Percentiles rank a stretch among this genome's conserved stretches.
These are phyloP conservation scores for Clavaria fumosa DNA, from an alignment of 768 basidiomycete genomes.

Conservation along the genomic window DNA sequence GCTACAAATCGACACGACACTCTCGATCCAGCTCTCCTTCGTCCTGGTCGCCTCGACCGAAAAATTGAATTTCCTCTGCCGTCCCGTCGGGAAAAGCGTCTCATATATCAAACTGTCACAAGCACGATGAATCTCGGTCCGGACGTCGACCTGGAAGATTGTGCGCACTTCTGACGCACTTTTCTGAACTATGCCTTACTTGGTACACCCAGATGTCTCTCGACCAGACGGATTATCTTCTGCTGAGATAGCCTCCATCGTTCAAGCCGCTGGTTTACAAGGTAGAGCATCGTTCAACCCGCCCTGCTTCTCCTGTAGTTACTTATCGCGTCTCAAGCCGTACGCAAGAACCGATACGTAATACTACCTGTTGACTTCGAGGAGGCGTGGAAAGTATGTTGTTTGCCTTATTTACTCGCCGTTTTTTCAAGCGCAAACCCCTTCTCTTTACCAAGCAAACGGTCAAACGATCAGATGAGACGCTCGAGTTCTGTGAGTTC, in stretches of 20 bases:
- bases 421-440: slow-evolving; percentile 20
- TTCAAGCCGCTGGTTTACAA: slow-evolving; percentile 94
- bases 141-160: slow-evolving; percentile 97
- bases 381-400: slow-evolving; percentile 96
- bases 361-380: slow-evolving; percentile 96
- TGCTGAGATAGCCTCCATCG: slow-evolving; percentile 90
- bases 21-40: slow-evolving; percentile 89
- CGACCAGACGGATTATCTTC: slow-evolving; percentile 91
- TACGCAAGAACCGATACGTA: slow-evolving; percentile 95
- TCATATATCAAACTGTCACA: slow-evolving; percentile 97
- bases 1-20: slow-evolving; percentile 98
- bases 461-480: slow-evolving; percentile 93
- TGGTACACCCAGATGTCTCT: slow-evolving; percentile 59
- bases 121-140: slow-evolving; percentile 95
- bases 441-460: slow-evolving; percentile 54
- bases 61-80: slow-evolving; percentile 99
- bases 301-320: slow-evolving; percentile 2
- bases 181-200: slow-evolving; percentile 6
- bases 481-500: slow-evolving; percentile 85
- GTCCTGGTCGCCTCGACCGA: slow-evolving; percentile 92
- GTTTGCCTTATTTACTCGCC: slow-evolving; percentile 36
- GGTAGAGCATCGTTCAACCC: slow-evolving; percentile 28
- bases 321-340: slow-evolving; percentile 36
- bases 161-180: slow-evolving; percentile 37
- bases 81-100: slow-evolving; percentile 82